Conservation (phyloP, 441 rosid genomes). For the Adansonia gregorii region DNA sequence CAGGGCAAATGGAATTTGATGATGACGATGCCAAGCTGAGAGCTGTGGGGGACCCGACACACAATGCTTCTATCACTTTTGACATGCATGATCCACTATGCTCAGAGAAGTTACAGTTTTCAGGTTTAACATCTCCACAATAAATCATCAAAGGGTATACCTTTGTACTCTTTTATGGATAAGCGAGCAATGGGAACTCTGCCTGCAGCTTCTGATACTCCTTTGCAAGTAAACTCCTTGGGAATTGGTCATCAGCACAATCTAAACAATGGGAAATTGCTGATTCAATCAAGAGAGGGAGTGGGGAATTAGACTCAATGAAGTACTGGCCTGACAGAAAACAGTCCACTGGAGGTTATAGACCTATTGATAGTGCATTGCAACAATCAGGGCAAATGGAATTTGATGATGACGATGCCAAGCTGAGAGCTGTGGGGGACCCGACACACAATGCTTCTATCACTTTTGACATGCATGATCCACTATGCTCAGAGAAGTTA, state of each 20-base stretch:
- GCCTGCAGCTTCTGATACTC: constrained; percentile 87
- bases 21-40: constrained; percentile 58
- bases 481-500: constrained; percentile 64
- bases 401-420: constrained; percentile 49
- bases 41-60: constrained; percentile 57
- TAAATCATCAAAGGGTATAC: constrained; percentile 83
- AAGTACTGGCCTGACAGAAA: constrained; percentile 59
- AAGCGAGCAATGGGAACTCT: constrained; percentile 67
- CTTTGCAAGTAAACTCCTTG: too few relatives aligned
- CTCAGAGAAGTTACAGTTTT: constrained; percentile 77
- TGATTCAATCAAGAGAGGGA: constrained; percentile 49
- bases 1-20: constrained; percentile 44
- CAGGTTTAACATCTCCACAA: constrained; percentile 86
- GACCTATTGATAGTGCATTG: constrained; percentile 38
- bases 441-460: constrained; percentile 53
- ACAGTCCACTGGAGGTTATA: constrained; percentile 46
- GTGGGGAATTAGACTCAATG: constrained; percentile 54
- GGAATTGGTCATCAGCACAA: constrained; percentile 75
- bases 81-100: constrained; percentile 55
- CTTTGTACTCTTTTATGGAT: constrained; percentile 94
- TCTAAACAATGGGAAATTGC: constrained; percentile 66
- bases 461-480: constrained; percentile 54
- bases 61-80: constrained; percentile 50
- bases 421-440: constrained; percentile 63
- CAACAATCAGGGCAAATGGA: constrained; percentile 49